phyloP scores from a whole-genome alignment of 2,329 filamentous ascomycete genomes.

The Monilinia fructicola region DNA sequence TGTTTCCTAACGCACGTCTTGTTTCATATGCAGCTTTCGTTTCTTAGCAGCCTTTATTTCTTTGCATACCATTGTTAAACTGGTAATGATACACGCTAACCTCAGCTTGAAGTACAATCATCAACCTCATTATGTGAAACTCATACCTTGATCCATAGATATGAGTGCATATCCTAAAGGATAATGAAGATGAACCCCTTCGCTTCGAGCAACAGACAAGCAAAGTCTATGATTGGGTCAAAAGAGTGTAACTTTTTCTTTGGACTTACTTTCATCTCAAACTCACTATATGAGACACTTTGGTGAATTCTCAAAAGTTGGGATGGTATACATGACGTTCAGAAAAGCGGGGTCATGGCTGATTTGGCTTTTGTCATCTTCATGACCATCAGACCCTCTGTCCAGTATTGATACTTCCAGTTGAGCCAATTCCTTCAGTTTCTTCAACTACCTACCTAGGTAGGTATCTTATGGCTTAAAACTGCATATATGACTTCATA shows the following conservation, averaged over 20 bases:
- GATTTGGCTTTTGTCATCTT: not conserved
- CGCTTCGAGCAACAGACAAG: not conserved
- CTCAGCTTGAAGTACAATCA: not conserved
- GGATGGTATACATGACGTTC: not conserved
- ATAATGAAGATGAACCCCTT: not conserved
- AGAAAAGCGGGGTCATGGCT: not conserved
- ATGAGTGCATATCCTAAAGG: not conserved
- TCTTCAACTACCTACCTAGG: too few species aligned
- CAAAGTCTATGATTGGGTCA: not conserved
- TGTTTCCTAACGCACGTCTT: not conserved
- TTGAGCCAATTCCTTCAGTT: not conserved
- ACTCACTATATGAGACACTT: not conserved
- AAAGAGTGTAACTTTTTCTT: not conserved
- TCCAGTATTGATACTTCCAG: not conserved
- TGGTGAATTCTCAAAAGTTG: not conserved
- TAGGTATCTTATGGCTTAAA: too few species aligned
- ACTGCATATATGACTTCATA: not conserved
- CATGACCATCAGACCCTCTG: not conserved
- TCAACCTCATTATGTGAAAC: not conserved
- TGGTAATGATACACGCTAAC: not conserved
- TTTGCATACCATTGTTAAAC: too few species aligned
- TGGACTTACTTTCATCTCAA: not conserved
- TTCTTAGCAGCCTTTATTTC: too few species aligned
- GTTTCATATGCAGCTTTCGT: too few species aligned
- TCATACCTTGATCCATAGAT: not conserved